Percentiles rank a stretch among this genome's conserved stretches.
Evolutionary conservation across 2,329 filamentous ascomycete genomes (phyloP).

Genomic region (Cordyceps tenuipes): DNA sequence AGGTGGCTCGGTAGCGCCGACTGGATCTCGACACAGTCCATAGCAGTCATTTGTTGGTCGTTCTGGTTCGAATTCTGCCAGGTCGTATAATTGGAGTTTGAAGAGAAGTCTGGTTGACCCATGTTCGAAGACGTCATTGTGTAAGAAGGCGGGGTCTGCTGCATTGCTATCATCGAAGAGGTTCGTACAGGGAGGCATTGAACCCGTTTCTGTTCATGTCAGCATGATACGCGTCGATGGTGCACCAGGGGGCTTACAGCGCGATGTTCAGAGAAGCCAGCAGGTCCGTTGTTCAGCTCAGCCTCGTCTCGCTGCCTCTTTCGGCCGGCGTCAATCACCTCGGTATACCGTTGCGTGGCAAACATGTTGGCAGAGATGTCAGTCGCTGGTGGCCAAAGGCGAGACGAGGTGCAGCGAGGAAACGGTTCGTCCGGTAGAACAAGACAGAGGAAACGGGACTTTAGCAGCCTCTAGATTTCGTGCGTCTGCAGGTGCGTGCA

Average conservation of each 20-base stretch:
- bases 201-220: conserved; percentile 39
- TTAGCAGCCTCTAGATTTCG: background rate
- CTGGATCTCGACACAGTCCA: conserved; percentile 1
- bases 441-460: background rate
- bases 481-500: background rate
- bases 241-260: conserved; percentile 30
- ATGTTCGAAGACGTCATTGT: conserved; percentile 33
- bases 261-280: conserved; percentile 42
- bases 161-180: conserved; percentile 28
- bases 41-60: background rate
- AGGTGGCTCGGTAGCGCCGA: conserved; percentile 15
- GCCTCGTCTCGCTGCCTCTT: conserved; percentile 42
- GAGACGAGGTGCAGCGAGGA: background rate
- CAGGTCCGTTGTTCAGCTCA: conserved; percentile 28
- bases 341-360: conserved; percentile 25
- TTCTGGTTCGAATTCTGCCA: background rate
- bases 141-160: conserved; percentile 23
- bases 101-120: conserved; percentile 29
- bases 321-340: conserved; percentile 28
- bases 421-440: background rate
- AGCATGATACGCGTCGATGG: background rate
- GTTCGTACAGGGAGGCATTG: conserved; percentile 44
- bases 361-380: conserved; percentile 26
- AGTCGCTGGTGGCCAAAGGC: background rate
- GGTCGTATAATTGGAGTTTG: conserved; percentile 1